A percentile compares a stretch with the other conserved stretches of the same genome.
These are phyloP conservation scores for Candida coleopterorum DNA, from an alignment of 805 yeast species.

Conservation along the genomic window DNA sequence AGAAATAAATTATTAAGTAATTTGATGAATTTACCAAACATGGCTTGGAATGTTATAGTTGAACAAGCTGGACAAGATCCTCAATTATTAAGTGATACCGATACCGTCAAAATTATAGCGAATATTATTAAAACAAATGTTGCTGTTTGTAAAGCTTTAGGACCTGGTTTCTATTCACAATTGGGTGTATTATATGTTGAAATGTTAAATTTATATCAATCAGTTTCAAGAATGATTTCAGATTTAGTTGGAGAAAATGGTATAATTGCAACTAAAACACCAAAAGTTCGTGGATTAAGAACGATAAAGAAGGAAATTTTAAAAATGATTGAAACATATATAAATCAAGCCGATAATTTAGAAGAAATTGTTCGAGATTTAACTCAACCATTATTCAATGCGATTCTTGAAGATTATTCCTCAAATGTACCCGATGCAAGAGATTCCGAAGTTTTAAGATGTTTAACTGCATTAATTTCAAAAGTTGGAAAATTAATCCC, in stretches of 20 bases:
- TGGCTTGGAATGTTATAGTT: slow-evolving; percentile 90
- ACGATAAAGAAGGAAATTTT: slow-evolving; percentile 93
- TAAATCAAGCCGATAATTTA: slow-evolving; percentile 78
- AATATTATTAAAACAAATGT: slow-evolving; percentile 94
- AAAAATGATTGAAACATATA: slow-evolving; percentile 82
- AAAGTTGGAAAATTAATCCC: slow-evolving; percentile 87
- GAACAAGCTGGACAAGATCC: slow-evolving; percentile 84
- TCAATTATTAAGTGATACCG: slow-evolving; percentile 66
- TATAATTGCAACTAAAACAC: slow-evolving; percentile 86
- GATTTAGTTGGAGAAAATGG: slow-evolving; percentile 77
- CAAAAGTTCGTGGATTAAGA: slow-evolving; percentile 90
- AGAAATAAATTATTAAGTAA: slow-evolving; percentile 71
- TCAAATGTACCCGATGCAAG: slow-evolving; percentile 92
- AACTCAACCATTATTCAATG: slow-evolving; percentile 74
- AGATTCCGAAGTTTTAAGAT: slow-evolving; percentile 94
- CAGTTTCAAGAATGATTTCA: slow-evolving; percentile 83
- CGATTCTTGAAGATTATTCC: slow-evolving; percentile 86
- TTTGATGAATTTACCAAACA: slow-evolving; percentile 86
- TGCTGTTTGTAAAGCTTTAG: slow-evolving; percentile 90
- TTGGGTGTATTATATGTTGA: slow-evolving; percentile 81
- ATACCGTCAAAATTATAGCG: slow-evolving; percentile 87
- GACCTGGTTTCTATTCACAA: slow-evolving; percentile 87
- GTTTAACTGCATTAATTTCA: slow-evolving; percentile 85
- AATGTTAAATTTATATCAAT: slow-evolving; percentile 83
- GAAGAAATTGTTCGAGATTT: slow-evolving; percentile 81